Base-by-base conservation (phyloP, 208 protist species). In the Blastocrithidia nonstop region DNA sequence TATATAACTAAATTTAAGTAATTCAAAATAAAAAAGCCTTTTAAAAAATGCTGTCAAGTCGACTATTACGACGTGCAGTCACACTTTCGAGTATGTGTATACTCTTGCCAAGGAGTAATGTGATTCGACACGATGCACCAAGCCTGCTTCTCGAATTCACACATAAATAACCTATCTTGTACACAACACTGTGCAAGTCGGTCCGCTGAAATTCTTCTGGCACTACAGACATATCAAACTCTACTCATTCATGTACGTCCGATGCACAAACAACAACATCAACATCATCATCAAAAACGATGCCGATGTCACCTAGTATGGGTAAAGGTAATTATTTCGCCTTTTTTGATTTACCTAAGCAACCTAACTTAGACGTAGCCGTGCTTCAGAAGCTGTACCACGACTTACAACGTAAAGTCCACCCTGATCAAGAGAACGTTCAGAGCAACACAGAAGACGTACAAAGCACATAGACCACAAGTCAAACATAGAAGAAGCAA, bases 351-450 rank as follows among this genome's bases (percentile, higher is more conserved):
- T 41, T 91, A 4, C 43, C 53, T 20, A 42, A 49, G 32, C 59
- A 61, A 3, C 74, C 77, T 8, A 65, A 65, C 7, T 22, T 91
- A 13, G 52, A 80, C 42, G 66, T 45, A n/a, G 44, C 55, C 9
- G 56, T 23, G 3, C 60, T 91, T 26, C 76, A 91, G 54, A 71
- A 65, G 16, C 56, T 32, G 13, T 91, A 88, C 49, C 77, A 91
- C 63, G 31, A 51, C 25, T 58, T 91, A 36, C 82, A 91, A 62
- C 61, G 61, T 6, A 60, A 54, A 15, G 68, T 91, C 20, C 82
- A 91, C 44, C 82, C 82, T 2, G 82, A 91, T 45, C 63, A 76
- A 46, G 44, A 61, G 38, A 63, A 72, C 29, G 66, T 70, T 11
- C 66, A 82, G 58, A 57, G 40, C 31, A 29, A 29, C 24, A 1